Evolutionary conservation across 805 yeast species (phyloP), one percentile per base, ranked within the genome.

Genomic region (Kluyveromyces siamensis): DNA sequence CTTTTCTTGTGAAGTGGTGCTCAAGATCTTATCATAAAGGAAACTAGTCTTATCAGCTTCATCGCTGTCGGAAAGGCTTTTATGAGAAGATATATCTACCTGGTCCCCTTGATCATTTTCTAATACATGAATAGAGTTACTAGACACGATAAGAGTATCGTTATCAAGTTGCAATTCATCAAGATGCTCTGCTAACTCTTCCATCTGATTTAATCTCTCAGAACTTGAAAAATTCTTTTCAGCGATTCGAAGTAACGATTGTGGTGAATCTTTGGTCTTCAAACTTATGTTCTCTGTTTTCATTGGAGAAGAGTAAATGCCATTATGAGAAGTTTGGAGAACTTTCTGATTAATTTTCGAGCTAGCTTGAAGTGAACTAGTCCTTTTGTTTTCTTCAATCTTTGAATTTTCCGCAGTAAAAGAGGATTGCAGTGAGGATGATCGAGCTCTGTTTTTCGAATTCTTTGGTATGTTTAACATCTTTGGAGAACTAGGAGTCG

Each of bases 351-450:
- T 65, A 6, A 57, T 33, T 2, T 54, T 54, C 14, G 64, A 62
- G n/a, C 50, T 52, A 1, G 62, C 57, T 40, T 63, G 62, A 37
- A 65, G 50, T 1, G 69, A 65, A 50, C 62, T 63, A 2, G 67
- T 55, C n/a, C 67, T 57, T 18, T 37, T 13, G 39, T 11, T 27
- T 46, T 53, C 25, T 13, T 41, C 11, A 17, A 35, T 37, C 38
- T 42, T 8, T 25, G 36, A 13, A 42, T 25, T 21, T n/a, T 39
- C 40, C 38, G 44, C 35, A 30, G 43, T 35, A 38, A 48, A 48
- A 27, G 58, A 47, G 5, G 68, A 54, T 48, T 65, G 69, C 27
- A 65, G 53, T 3, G 70, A 66, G 1, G 68, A 56, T 8, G 70
- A 64, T 44, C 69, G 58, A 57, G 54, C 14, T 47, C 49, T 33